phyloP scores from a whole-genome alignment of 208 protist genomes.

The Leishmania tropica region DNA sequence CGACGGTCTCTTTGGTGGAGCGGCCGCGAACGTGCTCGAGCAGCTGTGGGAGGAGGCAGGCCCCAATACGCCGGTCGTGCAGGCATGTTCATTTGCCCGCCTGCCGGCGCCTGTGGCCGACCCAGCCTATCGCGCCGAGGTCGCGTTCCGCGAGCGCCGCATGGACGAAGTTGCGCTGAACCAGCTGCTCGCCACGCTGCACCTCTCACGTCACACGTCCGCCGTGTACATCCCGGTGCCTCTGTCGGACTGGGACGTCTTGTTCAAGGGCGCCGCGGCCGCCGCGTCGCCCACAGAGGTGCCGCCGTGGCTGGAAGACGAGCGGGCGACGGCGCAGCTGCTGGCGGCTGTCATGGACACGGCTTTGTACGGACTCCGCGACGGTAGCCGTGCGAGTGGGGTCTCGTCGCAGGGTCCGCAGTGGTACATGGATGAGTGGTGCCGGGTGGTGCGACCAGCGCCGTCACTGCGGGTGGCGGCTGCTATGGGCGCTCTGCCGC shows the following conservation, averaged over 20 bases:
- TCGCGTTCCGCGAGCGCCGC: conserved; percentile 64
- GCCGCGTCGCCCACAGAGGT: not conserved
- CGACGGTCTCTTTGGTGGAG: conserved; percentile 77
- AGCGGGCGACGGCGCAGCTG: conserved; percentile 78
- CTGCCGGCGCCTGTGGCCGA: conserved; percentile 44
- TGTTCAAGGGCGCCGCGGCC: conserved; percentile 37
- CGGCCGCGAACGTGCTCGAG: conserved; percentile 66
- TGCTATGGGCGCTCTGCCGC: conserved; percentile 60
- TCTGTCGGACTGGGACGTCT: conserved; percentile 48
- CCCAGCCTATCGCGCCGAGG: conserved; percentile 10
- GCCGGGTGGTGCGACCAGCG: conserved; percentile 56
- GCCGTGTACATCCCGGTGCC: conserved; percentile 78
- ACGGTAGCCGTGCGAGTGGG: conserved; percentile 29
- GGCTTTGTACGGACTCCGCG: conserved; percentile 73
- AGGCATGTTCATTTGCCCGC: conserved; percentile 53
- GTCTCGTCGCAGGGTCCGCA: conserved; percentile 38
- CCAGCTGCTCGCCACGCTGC: conserved; percentile 63
- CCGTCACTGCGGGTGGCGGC: conserved; percentile 62
- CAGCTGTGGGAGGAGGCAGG: conserved; percentile 75
- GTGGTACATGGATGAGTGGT: conserved; percentile 79
- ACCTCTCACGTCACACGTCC: conserved; percentile 49
- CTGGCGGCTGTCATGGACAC: conserved; percentile 70
- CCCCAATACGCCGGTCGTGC: conserved; percentile 49
- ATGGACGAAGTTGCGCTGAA: conserved; percentile 67
- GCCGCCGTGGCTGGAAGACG: conserved; percentile 67